A percentile compares a stretch with the other conserved stretches of the same genome.
Conservation (phyloP, 148 eudicot species). For the Dysphania ambrosioides region DNA sequence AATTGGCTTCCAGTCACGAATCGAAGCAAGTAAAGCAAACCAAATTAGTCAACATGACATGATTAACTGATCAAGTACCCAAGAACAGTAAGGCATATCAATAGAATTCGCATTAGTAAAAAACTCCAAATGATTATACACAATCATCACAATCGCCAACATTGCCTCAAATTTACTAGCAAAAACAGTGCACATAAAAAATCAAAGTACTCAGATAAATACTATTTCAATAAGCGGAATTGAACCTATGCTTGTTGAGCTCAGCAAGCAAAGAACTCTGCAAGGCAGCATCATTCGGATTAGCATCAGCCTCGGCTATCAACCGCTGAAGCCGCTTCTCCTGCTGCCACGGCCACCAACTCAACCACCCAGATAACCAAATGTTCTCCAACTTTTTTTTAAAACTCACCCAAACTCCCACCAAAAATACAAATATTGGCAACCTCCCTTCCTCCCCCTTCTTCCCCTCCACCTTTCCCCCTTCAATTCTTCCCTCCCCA, state of each 20-base stretch:
- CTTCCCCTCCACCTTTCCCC: constrained; percentile 18
- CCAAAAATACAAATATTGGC: constrained; percentile 53
- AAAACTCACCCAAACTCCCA: constrained; percentile 52
- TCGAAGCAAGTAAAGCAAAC: background rate
- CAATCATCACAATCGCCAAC: background rate
- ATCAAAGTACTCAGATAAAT: background rate
- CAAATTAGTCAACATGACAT: constrained; percentile 10
- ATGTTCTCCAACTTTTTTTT: constrained; percentile 48
- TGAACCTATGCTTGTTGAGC: constrained; percentile 82
- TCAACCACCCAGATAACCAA: constrained; percentile 57
- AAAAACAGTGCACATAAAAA: background rate
- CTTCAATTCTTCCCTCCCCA: background rate
- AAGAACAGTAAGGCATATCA: background rate
- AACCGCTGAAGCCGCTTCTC: constrained; percentile 59
- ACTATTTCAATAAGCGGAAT: background rate
- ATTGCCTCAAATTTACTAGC: background rate
- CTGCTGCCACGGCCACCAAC: constrained; percentile 79
- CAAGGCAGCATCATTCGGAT: constrained; percentile 68
- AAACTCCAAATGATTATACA: background rate
- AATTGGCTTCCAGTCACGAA: background rate
- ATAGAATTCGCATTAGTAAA: background rate
- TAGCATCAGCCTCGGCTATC: constrained; percentile 73
- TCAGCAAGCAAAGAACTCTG: constrained; percentile 73
- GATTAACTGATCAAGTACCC: background rate
- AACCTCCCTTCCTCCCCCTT: constrained; percentile 26